Percentiles rank a stretch among this genome's conserved stretches.
Evolutionary conservation across 192 early-diverging fungal species (phyloP).

Genomic region (Coemansia sp.): DNA sequence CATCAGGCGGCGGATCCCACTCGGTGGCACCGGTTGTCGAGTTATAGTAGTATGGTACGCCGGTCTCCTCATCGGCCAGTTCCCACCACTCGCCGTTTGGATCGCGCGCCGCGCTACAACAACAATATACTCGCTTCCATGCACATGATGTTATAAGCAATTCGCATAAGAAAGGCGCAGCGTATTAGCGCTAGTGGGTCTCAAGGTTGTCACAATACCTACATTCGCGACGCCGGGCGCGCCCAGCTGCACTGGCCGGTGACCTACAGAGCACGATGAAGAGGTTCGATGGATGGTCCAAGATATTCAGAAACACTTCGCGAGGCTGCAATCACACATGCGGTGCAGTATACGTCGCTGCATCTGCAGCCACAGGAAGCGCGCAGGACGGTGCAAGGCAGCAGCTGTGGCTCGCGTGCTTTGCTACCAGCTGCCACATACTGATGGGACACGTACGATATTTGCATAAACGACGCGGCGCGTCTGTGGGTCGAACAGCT

Average conservation of each 20-base stretch:
- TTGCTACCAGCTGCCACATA: background rate
- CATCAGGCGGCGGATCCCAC: slow-evolving; percentile 77
- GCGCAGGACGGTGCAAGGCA: background rate
- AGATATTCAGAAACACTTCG: slow-evolving; percentile 2
- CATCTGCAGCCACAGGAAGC: background rate
- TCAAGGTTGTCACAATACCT: slow-evolving; percentile 13
- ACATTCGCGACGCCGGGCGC: slow-evolving; percentile 42
- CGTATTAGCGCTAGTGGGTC: background rate
- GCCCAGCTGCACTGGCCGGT: slow-evolving; percentile 78
- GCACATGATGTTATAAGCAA: slow-evolving; percentile 1
- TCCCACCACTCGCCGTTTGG: slow-evolving; percentile 96
- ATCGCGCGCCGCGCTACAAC: slow-evolving; percentile 65
- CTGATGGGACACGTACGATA: slow-evolving; percentile 46
- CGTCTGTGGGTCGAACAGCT: slow-evolving; percentile 69
- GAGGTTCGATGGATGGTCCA: background rate
- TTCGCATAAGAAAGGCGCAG: background rate
- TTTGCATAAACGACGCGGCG: slow-evolving; percentile 66
- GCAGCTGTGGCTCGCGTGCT: background rate
- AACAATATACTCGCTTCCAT: background rate
- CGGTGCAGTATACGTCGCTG: background rate
- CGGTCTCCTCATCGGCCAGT: slow-evolving; percentile 80
- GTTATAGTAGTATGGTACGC: slow-evolving; percentile 93
- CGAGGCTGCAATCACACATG: background rate
- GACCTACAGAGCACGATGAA: slow-evolving; percentile 39
- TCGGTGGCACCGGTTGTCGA: slow-evolving; percentile 81